Evolutionary conservation across 306 rosid genomes (phyloP).

Genomic region (Casuarina glauca): DNA sequence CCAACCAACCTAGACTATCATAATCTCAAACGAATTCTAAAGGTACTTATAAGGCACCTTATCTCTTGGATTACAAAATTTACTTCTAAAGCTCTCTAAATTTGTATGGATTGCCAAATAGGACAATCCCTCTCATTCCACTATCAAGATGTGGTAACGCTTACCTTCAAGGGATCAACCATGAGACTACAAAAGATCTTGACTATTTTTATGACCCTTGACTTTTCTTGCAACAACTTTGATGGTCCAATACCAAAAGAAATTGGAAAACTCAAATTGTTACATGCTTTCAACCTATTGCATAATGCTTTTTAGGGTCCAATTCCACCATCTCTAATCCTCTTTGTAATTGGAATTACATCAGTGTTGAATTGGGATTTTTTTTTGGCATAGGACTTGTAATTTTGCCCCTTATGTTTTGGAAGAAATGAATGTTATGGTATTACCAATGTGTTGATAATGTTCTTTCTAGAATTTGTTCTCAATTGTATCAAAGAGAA

Average conservation of each 20-base stretch:
- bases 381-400: too few relatives aligned
- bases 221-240: conserved; percentile 28
- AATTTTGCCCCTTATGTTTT: too few relatives aligned
- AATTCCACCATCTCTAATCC: conserved; percentile 38
- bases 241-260: conserved; percentile 23
- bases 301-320: conserved; percentile 19
- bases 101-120: too few relatives aligned
- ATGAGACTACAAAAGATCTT: not conserved
- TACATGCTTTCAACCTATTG: conserved; percentile 26
- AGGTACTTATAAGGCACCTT: too few relatives aligned
- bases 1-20: too few relatives aligned
- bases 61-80: too few relatives aligned
- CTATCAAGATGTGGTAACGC: conserved; percentile 33
- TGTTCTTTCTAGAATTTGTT: conserved; percentile 11
- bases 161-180: conserved; percentile 11
- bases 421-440: conserved; percentile 11
- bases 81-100: too few relatives aligned
- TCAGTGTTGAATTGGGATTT: too few relatives aligned
- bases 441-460: conserved; percentile 21
- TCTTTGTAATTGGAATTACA: too few relatives aligned
- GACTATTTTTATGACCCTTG: not conserved
- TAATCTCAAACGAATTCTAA: too few relatives aligned
- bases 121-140: not conserved
- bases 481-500: conserved; percentile 14
- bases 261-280: conserved; percentile 12